Evolutionary conservation across 768 basidiomycete species (phyloP), one percentile per base, ranked within the genome.

Genomic region (Lyophyllum atratum): DNA sequence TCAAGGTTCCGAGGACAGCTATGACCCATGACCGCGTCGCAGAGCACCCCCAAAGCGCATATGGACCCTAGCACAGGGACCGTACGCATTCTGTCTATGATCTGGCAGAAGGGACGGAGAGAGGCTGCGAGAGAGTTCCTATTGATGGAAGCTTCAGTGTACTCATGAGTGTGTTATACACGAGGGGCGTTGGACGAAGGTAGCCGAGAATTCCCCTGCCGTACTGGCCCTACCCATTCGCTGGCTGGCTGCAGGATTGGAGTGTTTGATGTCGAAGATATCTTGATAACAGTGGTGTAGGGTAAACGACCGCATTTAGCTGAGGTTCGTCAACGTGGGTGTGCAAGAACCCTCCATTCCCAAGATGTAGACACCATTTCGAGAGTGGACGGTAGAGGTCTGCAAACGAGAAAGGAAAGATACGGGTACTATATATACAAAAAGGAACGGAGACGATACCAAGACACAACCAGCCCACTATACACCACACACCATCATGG

Each of bases 1-100:
- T 71, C 58, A 22, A 76, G 43, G 62, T 51, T 48, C 49, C 25
- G 17, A n/a, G 29, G 6, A n/a, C 24, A 8, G 25, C 25, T n/a
- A 11, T 43, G 22, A 28, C 45, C 29, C 15, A 33, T 49, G 46
- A 26, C 17, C 22, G 40, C 29, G 29, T 42, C 43, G 12, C 25
- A 34, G 15, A 22, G 43, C 29, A 51, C 26, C 11, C 1, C 25
- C 8, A 46, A 10, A 12, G 15, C 15, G 43, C 28, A 24, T 15
- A 53, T 22, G 29, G 29, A 17, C 10, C 26, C 19, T 19, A 34
- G 29, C 19, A 46, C 1, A 43, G 28, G 28, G 24, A n/a, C 19
- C n/a, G 28, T n/a, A 25, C 25, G 34, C 39, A 52, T 52, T 22
- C 11, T 17, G 34, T 42, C 31, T n/a, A n/a, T n/a, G n/a, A n/a